phyloP scores from a whole-genome alignment of 2,329 filamentous ascomycete genomes.

The Phaeosphaeria sp. region DNA sequence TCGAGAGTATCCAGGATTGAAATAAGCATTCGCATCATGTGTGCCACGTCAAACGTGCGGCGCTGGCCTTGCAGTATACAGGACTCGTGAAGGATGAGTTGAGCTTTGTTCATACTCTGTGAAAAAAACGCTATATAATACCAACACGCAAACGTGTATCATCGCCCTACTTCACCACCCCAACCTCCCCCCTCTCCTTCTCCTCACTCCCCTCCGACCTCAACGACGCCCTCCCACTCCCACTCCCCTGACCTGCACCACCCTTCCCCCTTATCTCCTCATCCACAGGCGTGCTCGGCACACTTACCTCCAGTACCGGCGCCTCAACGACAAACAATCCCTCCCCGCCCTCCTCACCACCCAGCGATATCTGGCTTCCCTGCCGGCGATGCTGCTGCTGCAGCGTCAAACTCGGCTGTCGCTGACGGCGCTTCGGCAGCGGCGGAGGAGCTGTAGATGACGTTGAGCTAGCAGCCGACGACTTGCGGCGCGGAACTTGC shows the following conservation, averaged over 20 bases:
- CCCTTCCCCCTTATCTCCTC: slow-evolving; percentile 1
- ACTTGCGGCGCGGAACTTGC: slow-evolving; percentile 13
- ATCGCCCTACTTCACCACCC: not conserved
- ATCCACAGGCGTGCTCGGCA: slow-evolving; percentile 27
- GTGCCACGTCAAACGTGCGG: no score
- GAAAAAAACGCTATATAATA: not conserved
- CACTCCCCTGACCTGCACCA: not conserved
- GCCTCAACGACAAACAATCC: slow-evolving; percentile 42
- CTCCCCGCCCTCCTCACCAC: slow-evolving; percentile 16
- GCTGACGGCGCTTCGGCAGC: slow-evolving; percentile 56
- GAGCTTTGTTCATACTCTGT: not conserved
- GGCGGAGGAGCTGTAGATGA: slow-evolving; percentile 46
- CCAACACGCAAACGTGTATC: not conserved
- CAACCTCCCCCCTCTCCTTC: not conserved
- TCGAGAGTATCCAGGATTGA: no score
- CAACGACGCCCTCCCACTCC: not conserved
- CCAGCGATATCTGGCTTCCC: slow-evolving; percentile 5
- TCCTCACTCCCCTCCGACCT: not conserved
- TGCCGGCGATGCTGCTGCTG: slow-evolving; percentile 1
- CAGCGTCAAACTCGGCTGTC: slow-evolving; percentile 34
- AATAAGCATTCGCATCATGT: no score
- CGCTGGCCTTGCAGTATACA: not conserved
- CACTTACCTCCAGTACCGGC: slow-evolving; percentile 30
- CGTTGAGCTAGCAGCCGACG: slow-evolving; percentile 17
- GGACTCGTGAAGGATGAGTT: not conserved